Conservation (phyloP, 257 asterid species). For the Scutellaria barbata region DNA sequence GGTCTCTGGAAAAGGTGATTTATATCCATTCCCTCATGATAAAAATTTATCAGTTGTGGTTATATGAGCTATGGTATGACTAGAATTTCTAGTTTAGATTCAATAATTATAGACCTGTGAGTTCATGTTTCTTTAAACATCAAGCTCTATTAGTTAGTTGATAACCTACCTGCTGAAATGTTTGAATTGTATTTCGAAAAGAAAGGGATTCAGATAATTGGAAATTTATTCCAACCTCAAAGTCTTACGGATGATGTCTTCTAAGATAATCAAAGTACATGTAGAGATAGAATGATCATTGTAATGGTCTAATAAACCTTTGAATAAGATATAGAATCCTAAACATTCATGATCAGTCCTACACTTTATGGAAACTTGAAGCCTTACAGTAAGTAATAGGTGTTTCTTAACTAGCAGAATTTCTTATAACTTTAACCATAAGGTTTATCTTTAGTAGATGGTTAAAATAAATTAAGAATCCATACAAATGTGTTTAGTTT, state of each 20-base stretch:
- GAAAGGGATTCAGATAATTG: too few species aligned
- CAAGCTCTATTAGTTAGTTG: slow-evolving; percentile 11
- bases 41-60: slow-evolving; percentile 13
- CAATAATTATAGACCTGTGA: slow-evolving; percentile 11
- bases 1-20: slow-evolving; percentile 80
- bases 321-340: not conserved
- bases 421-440: too few species aligned
- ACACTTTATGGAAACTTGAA: too few species aligned
- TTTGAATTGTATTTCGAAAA: too few species aligned
- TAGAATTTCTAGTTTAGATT: slow-evolving; percentile 20
- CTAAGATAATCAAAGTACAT: slow-evolving; percentile 4
- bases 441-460: too few species aligned
- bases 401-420: too few species aligned
- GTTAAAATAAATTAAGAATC: too few species aligned
- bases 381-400: too few species aligned
- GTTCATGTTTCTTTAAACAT: slow-evolving; percentile 9
- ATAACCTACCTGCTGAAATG: slow-evolving; percentile 8
- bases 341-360: not conserved
- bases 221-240: too few species aligned
- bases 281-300: not conserved
- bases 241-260: too few species aligned
- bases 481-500: too few species aligned
- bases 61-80: slow-evolving; percentile 19
- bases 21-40: slow-evolving; percentile 23
- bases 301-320: slow-evolving; percentile 9